A percentile compares a stretch with the other conserved stretches of the same genome.
Evolutionary conservation across 371 early-diverging fungal species (phyloP).

Genomic region (Actinomortierella wolfii): DNA sequence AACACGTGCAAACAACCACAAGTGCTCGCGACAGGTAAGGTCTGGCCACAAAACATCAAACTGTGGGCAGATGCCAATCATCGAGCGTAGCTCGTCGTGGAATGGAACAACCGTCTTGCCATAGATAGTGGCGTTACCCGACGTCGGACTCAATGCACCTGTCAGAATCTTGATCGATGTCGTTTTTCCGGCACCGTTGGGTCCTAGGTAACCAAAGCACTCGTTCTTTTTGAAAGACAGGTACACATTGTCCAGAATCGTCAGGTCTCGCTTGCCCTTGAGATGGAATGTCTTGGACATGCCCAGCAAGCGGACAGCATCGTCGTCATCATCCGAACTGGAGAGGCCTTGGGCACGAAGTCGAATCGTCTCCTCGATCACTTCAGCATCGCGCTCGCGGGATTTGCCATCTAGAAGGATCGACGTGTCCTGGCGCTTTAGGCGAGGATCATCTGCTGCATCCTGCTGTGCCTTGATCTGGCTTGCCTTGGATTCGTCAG

Average conservation of each 20-base stretch:
- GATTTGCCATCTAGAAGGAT: slow-evolving; percentile 27
- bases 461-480: not conserved
- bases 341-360: slow-evolving; percentile 19
- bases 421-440: slow-evolving; percentile 13
- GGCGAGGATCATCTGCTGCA: not conserved
- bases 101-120: slow-evolving; percentile 50
- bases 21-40: slow-evolving; percentile 53
- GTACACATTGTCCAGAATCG: slow-evolving; percentile 38
- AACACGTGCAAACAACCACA: slow-evolving; percentile 50
- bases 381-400: slow-evolving; percentile 35
- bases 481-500: not conserved
- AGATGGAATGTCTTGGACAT: slow-evolving; percentile 36
- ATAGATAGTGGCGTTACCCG: slow-evolving; percentile 59
- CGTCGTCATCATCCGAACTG: slow-evolving; percentile 30
- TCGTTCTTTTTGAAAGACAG: slow-evolving; percentile 51
- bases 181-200: slow-evolving; percentile 57
- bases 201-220: slow-evolving; percentile 68
- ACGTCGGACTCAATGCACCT: slow-evolving; percentile 58
- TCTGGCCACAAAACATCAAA: slow-evolving; percentile 55
- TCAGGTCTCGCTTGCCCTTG: slow-evolving; percentile 21
- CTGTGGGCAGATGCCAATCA: slow-evolving; percentile 60
- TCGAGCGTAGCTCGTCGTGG: slow-evolving; percentile 34
- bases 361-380: slow-evolving; percentile 33
- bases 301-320: slow-evolving; percentile 42
- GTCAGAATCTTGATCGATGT: slow-evolving; percentile 69